A percentile compares a stretch with the other conserved stretches of the same genome.
Evolutionary conservation across 345 rosid genomes (phyloP).

Genomic region (Eucalyptus marginata): DNA sequence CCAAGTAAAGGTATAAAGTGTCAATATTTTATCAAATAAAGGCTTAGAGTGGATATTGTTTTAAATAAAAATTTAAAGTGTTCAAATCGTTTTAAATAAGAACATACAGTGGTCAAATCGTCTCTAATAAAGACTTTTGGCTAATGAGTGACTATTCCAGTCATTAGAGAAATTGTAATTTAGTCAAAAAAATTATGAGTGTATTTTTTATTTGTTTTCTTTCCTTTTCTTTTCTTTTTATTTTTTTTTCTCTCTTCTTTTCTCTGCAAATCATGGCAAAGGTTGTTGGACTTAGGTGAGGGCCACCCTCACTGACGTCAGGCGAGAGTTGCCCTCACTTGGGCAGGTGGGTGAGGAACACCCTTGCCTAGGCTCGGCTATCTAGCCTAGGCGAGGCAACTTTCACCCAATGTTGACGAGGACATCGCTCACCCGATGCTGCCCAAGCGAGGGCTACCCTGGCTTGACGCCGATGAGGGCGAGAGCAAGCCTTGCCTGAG

Average conservation of each 20-base stretch:
- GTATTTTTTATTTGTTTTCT: too few relatives aligned
- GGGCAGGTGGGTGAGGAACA: rapidly evolving
- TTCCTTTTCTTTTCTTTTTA: too few relatives aligned
- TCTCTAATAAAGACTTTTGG: too few relatives aligned
- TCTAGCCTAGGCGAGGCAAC: rapidly evolving
- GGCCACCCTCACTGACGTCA: rapidly evolving
- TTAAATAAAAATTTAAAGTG: too few relatives aligned
- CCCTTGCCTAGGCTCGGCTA: rapidly evolving
- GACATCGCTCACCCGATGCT: rapidly evolving
- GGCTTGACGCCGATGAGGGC: rapidly evolving
- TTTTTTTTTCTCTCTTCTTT: too few relatives aligned
- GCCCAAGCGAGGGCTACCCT: rapidly evolving
- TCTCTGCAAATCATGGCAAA: rapidly evolving
- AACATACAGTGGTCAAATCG: rapidly evolving
- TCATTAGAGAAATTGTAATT: too few relatives aligned
- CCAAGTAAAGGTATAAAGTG: rapidly evolving
- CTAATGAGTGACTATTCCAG: rapidly evolving
- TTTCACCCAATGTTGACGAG: too few relatives aligned
- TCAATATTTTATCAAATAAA: too few relatives aligned
- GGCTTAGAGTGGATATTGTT: rapidly evolving
- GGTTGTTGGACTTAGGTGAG: rapidly evolving
- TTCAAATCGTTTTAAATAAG: rapidly evolving
- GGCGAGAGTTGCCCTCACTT: rapidly evolving
- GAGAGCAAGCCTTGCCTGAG: rapidly evolving
- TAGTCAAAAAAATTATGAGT: too few relatives aligned